Evolutionary conservation across 129 eudicot genomes (phyloP).

Genomic region (Artemisia tridentata): DNA sequence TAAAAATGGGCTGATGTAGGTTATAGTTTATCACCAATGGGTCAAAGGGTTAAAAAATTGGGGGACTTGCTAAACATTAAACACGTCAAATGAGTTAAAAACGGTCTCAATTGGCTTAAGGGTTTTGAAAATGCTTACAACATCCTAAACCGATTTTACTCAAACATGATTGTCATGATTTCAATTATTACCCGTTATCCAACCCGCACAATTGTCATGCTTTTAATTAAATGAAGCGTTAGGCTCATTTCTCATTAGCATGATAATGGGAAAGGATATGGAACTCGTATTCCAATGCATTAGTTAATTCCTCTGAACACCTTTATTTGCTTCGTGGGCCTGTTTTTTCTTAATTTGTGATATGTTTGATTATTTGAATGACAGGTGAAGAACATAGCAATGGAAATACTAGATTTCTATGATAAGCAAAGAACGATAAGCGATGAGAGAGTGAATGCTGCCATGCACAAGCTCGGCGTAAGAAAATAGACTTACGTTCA

Average conservation of each 20-base stretch:
- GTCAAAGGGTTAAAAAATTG: too few species aligned
- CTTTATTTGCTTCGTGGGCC: neutral
- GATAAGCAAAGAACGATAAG: slow-evolving; percentile 67
- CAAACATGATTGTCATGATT: too few species aligned
- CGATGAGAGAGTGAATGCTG: slow-evolving; percentile 71
- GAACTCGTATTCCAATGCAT: too few species aligned
- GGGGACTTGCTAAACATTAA: too few species aligned
- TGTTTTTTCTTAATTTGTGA: neutral
- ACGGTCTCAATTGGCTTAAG: too few species aligned
- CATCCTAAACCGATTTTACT: too few species aligned
- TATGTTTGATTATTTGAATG: slow-evolving; percentile 7
- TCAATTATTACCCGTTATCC: too few species aligned
- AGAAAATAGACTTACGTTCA: slow-evolving; percentile 31
- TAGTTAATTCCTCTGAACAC: neutral
- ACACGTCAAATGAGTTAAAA: too few species aligned
- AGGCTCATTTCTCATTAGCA: neutral
- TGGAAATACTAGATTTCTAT: slow-evolving; percentile 92
- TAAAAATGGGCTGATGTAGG: too few species aligned
- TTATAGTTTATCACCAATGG: too few species aligned
- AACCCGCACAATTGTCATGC: neutral
- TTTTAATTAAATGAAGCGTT: neutral
- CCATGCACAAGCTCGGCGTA: slow-evolving; percentile 66
- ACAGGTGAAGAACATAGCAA: slow-evolving; percentile 95
- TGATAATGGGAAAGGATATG: too few species aligned
- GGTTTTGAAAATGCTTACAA: too few species aligned